Conservation (phyloP, 257 asterid genomes). For the Thymus quinquecostatus region DNA sequence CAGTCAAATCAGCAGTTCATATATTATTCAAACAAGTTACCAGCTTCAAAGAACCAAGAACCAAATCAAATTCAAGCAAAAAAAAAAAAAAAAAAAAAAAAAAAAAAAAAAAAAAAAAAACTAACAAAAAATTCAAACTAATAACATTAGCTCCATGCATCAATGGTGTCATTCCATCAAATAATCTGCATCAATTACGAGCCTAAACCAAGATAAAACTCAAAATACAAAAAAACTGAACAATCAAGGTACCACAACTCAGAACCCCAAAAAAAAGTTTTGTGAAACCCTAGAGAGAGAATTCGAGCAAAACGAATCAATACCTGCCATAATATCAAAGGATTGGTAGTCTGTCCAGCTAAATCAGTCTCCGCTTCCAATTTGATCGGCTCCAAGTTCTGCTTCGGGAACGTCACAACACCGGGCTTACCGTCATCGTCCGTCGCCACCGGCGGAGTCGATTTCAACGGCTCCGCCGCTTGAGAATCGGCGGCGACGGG, state of each 20-base stretch:
- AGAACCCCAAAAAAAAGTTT: not conserved
- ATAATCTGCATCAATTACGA: constrained; percentile 13
- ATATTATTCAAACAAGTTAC: constrained; percentile 13
- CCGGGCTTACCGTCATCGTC: constrained; percentile 32
- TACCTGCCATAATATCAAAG: constrained; percentile 78
- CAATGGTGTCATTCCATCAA: not conserved
- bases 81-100: not conserved
- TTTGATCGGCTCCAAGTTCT: constrained; percentile 47
- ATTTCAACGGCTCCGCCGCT: constrained; percentile 28
- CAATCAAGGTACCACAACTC: no score
- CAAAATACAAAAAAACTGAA: not conserved
- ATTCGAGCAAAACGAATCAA: not conserved
- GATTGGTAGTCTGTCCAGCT: constrained; percentile 52
- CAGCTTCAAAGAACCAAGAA: not conserved
- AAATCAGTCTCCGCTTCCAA: constrained; percentile 58
- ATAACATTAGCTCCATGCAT: not conserved
- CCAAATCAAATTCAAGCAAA: no score
- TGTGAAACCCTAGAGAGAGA: not conserved
- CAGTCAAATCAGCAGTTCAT: constrained; percentile 7
- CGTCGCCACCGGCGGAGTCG: constrained; percentile 23
- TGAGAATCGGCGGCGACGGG: constrained; percentile 29
- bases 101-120: not conserved
- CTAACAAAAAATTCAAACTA: not conserved
- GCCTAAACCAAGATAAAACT: not conserved
- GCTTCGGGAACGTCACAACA: constrained; percentile 50